phyloP scores from a whole-genome alignment of 495 filamentous ascomycete genomes.

The Umbilicaria muhlenbergii region DNA sequence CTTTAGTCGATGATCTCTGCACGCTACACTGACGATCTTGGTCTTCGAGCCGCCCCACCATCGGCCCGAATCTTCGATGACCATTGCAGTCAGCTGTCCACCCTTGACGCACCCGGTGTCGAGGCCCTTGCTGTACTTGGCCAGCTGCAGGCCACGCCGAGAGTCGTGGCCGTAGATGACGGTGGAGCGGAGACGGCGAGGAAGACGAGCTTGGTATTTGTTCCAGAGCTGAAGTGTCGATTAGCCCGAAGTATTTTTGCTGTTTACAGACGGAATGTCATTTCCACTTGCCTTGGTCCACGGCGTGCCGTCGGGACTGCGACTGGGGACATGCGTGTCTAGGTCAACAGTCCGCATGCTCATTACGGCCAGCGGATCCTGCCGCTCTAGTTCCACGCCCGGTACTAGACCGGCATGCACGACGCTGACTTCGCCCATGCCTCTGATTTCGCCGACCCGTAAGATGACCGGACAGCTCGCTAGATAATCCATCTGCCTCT shows the following conservation, averaged over 20 bases:
- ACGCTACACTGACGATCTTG: no score
- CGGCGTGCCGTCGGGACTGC: constrained; percentile 35
- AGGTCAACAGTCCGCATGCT: constrained; percentile 73
- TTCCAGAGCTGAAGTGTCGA: constrained; percentile 33
- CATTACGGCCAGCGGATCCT: constrained; percentile 75
- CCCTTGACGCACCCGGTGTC: constrained; percentile 72
- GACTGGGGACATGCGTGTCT: constrained; percentile 43
- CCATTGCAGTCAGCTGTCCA: constrained; percentile 55
- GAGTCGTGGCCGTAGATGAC: constrained; percentile 84
- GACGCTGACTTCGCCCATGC: constrained; percentile 46
- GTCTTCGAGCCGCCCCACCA: no score
- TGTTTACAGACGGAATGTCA: not conserved
- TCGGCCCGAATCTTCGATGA: constrained; percentile 30
- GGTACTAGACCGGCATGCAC: constrained; percentile 80
- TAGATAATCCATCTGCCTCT: constrained; percentile 58
- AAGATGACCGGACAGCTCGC: constrained; percentile 59
- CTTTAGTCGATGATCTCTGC: no score
- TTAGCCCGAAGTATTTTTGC: not conserved
- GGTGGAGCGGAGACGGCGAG: constrained; percentile 20
- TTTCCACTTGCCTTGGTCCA: constrained; percentile 47
- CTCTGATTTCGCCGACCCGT: constrained; percentile 39
- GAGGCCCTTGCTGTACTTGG: constrained; percentile 64
- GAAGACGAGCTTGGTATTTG: constrained; percentile 30
- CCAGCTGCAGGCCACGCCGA: constrained; percentile 47
- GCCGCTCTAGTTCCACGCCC: constrained; percentile 48